Evolutionary conservation across 306 rosid genomes (phyloP), one percentile per base, ranked within the genome.

Genomic region (Morella rubra): DNA sequence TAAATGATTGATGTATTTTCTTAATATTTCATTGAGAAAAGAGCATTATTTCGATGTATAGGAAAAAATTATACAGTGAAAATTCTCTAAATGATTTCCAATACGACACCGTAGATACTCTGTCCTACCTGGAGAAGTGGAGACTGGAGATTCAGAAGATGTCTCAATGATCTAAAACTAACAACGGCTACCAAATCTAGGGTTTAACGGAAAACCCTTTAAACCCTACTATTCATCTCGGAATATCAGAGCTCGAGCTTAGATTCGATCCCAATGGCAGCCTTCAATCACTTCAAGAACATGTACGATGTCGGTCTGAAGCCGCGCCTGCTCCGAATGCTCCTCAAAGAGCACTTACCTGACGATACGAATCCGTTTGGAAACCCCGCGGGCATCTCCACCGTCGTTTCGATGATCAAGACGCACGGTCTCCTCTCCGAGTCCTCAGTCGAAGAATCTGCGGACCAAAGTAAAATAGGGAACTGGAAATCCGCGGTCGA

Each of bases 251-350:
- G 65, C 49, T 72, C 50, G 44, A 71, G 55, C 71, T 60, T 72
- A 32, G 49, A 56, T 62, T 44, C 59, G 53, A 53, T 60, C 50
- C 65, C 86, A 75, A 90, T 89, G 98, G 84, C 84, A 66, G 88
- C 97, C 44, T 94, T 88, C 47, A 86, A 82, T 44, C 85, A 76
- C 16, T 69, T 89, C 14, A 71, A 73, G 15, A 75, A 82, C 85
- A 86, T 95, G 96, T 67, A 92, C 78, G 96, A 95, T 60, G 87
- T 79, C 45, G 86, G 91, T 2, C 71, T 92, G 75, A 90, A 86
- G 70, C 98, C 97, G 14, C 92, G 97, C 15, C 69, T 92, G 84
- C 88, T 95, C 66, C 82, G 59, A 4, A 72, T 84, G 42, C 85
- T 95, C 41, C 64, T 86, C 61, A 81, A 82, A 59, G 91, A 89